A percentile compares a stretch with the other conserved stretches of the same genome.
phyloP scores from a whole-genome alignment of 1,284 basidiomycete genomes.

The Trametes pubescens region DNA sequence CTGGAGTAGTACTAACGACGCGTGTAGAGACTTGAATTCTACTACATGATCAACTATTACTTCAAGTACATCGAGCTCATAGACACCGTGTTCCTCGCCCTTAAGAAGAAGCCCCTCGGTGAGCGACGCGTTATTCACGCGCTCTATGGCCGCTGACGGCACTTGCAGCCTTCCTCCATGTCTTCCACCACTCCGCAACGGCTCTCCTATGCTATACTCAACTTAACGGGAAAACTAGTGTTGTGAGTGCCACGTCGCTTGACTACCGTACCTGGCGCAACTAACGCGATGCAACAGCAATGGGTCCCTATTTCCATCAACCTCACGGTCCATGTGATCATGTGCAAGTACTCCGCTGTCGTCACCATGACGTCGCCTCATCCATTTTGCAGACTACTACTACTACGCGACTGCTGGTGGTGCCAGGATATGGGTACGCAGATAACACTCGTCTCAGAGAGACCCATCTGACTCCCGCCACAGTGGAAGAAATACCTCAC shows the following conservation, averaged over 20 bases:
- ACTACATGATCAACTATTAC: constrained; percentile 99
- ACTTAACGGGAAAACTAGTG: constrained; percentile 90
- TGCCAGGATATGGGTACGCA: constrained; percentile 89
- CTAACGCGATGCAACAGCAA: constrained; percentile 62
- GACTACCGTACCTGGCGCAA: constrained; percentile 13
- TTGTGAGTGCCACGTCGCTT: constrained; percentile 59
- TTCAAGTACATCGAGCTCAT: constrained; percentile 95
- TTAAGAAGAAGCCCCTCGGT: constrained; percentile 98
- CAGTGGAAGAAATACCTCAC: constrained; percentile 99
- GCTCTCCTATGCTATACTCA: constrained; percentile 95
- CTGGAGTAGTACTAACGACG: constrained; percentile 15
- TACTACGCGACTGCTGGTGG: constrained; percentile 97
- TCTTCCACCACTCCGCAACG: constrained; percentile 99
- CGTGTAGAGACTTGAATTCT: constrained; percentile 83
- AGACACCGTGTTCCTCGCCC: constrained; percentile 96
- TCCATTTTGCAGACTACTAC: constrained; percentile 83
- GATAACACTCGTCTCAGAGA: not conserved
- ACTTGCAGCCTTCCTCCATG: constrained; percentile 88
- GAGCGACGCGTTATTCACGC: constrained; percentile 39
- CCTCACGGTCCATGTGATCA: constrained; percentile 94
- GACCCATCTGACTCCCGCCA: constrained; percentile 10
- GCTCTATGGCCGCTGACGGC: constrained; percentile 11
- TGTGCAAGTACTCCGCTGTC: constrained; percentile 76
- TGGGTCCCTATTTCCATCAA: constrained; percentile 97
- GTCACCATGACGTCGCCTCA: not conserved